Percentiles rank a stretch among this genome's conserved stretches.
These are phyloP conservation scores for Sordariomycetes sp. DNA, from an alignment of 2,329 filamentous ascomycete genomes.

Conservation along the genomic window DNA sequence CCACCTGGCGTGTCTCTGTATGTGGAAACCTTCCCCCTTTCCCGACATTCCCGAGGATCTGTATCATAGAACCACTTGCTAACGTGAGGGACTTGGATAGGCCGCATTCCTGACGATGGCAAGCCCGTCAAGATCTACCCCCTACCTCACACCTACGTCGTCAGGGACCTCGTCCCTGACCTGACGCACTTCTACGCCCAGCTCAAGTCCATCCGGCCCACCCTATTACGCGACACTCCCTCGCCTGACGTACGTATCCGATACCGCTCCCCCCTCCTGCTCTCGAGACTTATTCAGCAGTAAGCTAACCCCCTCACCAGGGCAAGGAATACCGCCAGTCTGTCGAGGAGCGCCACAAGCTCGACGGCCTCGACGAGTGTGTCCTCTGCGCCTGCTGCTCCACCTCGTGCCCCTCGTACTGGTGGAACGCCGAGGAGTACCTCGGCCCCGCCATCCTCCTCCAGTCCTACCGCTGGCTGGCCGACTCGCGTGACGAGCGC, in stretches of 20 bases:
- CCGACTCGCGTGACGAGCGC: constrained; percentile 86
- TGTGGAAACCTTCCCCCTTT: constrained; percentile 19
- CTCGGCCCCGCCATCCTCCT: constrained; percentile 92
- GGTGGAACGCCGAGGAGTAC: constrained; percentile 99
- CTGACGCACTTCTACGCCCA: constrained; percentile 99
- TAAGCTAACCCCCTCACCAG: constrained; percentile 25
- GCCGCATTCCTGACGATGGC: constrained; percentile 79
- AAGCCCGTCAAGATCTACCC: constrained; percentile 92
- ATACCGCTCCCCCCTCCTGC: neutral
- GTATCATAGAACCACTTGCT: constrained; percentile 9
- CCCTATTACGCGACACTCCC: constrained; percentile 81
- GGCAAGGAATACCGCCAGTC: constrained; percentile 86
- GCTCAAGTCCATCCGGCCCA: constrained; percentile 99
- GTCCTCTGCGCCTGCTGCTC: constrained; percentile 99
- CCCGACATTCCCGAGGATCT: neutral
- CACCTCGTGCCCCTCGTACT: constrained; percentile 98
- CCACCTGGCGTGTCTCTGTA: constrained; percentile 95
- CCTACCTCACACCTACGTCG: constrained; percentile 94
- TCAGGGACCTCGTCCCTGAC: constrained; percentile 97
- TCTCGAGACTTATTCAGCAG: no score
- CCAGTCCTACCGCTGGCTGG: constrained; percentile 96
- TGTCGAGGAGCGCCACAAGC: constrained; percentile 87
- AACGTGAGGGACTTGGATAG: constrained; percentile 29
- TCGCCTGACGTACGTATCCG: constrained; percentile 60
- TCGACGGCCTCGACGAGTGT: constrained; percentile 97